A percentile compares a stretch with the other conserved stretches of the same genome.
Conservation (phyloP, 2,329 filamentous ascomycete genomes). For the Onygenales sp. region DNA sequence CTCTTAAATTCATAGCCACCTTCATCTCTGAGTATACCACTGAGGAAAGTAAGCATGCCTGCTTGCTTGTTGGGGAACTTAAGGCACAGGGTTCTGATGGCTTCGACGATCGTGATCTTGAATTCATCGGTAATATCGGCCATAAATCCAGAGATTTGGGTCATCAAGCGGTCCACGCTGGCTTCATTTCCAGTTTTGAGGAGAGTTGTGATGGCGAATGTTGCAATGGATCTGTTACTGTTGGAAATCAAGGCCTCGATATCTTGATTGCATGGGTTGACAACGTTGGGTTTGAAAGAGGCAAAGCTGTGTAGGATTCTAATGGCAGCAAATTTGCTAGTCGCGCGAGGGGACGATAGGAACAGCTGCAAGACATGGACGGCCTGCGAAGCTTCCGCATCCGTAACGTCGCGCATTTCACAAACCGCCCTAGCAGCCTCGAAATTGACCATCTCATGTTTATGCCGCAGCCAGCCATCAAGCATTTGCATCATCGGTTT, state of each 20-base stretch:
- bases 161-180: constrained; percentile 94
- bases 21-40: constrained; percentile 91
- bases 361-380: constrained; percentile 94
- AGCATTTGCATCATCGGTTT: constrained; percentile 96
- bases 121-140: constrained; percentile 98
- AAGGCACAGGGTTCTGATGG: constrained; percentile 87
- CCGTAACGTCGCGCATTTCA: constrained; percentile 85
- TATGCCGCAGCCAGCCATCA: constrained; percentile 93
- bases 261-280: constrained; percentile 90
- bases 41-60: constrained; percentile 93
- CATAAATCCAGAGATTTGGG: constrained; percentile 98
- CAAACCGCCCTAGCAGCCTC: constrained; percentile 98
- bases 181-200: constrained; percentile 98
- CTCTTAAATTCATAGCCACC: constrained; percentile 98
- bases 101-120: constrained; percentile 99
- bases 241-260: constrained; percentile 96
- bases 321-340: constrained; percentile 96
- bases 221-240: constrained; percentile 93
- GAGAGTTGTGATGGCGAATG: constrained; percentile 94
- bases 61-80: constrained; percentile 99
- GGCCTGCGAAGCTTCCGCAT: constrained; percentile 81
- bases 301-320: constrained; percentile 94
- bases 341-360: constrained; percentile 86
- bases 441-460: constrained; percentile 99
- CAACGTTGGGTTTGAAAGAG: constrained; percentile 87